phyloP scores from a whole-genome alignment of 805 yeast species.

The Yarrowia sp. region DNA sequence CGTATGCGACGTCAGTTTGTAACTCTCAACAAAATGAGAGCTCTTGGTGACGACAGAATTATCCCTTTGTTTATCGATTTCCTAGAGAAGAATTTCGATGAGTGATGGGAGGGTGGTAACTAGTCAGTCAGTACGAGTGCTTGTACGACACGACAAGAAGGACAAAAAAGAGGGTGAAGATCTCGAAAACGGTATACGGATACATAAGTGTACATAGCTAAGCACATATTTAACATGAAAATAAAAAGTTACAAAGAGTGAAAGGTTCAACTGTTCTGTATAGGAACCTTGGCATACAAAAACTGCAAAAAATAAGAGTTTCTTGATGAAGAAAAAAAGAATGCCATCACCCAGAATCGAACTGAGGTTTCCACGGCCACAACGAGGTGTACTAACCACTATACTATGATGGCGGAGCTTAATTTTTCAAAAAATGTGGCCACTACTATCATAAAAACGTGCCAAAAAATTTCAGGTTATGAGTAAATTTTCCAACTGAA shows the following conservation, averaged over 20 bases:
- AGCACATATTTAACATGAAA: not conserved
- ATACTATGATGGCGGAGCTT: slow-evolving; percentile 42
- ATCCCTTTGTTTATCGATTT: slow-evolving; percentile 74
- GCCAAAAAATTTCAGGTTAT: not conserved
- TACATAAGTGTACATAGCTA: not conserved
- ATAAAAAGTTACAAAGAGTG: too few species aligned
- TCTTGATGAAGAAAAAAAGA: not conserved
- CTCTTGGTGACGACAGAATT: slow-evolving; percentile 67
- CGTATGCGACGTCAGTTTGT: slow-evolving; percentile 80
- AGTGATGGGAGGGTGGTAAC: too few species aligned
- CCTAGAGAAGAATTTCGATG: slow-evolving; percentile 58
- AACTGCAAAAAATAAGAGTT: not conserved
- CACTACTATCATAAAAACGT: not conserved
- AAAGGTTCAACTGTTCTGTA: too few species aligned
- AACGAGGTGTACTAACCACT: slow-evolving; percentile 46
- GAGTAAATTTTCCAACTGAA: not conserved
- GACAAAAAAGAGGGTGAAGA: too few species aligned
- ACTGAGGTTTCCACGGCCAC: slow-evolving; percentile 46
- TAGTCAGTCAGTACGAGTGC: too few species aligned
- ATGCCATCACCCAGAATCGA: slow-evolving; percentile 46
- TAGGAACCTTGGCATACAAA: too few species aligned
- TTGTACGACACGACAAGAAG: too few species aligned
- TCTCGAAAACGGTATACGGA: too few species aligned
- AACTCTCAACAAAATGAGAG: slow-evolving; percentile 74
- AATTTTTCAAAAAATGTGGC: not conserved